Base-by-base conservation (phyloP, 495 filamentous ascomycete species). In the Haplographium delicatum region DNA sequence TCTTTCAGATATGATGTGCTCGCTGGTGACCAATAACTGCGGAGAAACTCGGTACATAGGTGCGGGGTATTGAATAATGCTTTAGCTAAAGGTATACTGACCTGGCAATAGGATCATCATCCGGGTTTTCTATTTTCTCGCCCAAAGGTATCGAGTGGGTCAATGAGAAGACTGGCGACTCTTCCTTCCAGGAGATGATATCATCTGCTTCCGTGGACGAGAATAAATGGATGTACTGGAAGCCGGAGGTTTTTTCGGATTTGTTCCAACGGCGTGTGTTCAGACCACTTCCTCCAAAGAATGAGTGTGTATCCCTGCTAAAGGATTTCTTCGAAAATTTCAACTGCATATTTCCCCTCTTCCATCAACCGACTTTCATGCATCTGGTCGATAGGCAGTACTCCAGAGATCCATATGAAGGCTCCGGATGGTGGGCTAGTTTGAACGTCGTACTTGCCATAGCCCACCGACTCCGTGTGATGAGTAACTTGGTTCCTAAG, bases 71-170 rank as follows among this genome's bases (percentile, higher is more conserved):
- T 34, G 30, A 34, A 44, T 46, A 26, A 11, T 47, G 4, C 16
- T 27, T 38, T 38, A 20, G 23, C 26, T 19, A 23, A 43, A 13
- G 23, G n/a, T 20, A 24, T 37, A 33, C 52, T 56, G 37, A 54
- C 42, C 30, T 44, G 4, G 8, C 42, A 6, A 25, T 54, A 95
- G 90, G 93, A 26, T 96, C 91, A 1, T 97, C 94, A 0, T 98
- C 93, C 3, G 94, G 93, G 1, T 98, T 96, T 68, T 97, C 93
- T 26, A 98, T 98, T 51, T 94, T 95, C 71, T 96, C 91, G 2
- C 93, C 93, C 13, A 96, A 95, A 64, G 93, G 93, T 44, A 93
- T 98, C 41, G 87, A 96, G 65, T 98, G 93, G 93, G 91, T 98
- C 40, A 98, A 96, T 57, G 86, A 96, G 55, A 97, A 95, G 71